phyloP scores from a whole-genome alignment of 495 filamentous ascomycete species.

The Aspergillus mulundensis region DNA sequence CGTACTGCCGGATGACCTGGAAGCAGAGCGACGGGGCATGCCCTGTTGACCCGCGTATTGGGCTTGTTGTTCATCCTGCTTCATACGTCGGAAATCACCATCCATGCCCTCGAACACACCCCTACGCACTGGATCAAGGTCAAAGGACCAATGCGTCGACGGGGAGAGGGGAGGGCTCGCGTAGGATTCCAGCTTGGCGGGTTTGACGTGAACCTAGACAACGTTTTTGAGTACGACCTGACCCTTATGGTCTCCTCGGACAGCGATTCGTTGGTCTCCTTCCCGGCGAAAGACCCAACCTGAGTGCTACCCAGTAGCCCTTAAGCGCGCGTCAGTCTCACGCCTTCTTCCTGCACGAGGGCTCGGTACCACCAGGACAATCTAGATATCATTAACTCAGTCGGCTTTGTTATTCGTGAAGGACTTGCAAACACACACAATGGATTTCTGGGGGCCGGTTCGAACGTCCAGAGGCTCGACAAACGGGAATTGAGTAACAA shows the following conservation, averaged over 20 bases:
- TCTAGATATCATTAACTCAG: constrained; percentile 16
- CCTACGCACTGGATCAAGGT: constrained; percentile 40
- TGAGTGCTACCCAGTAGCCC: constrained; percentile 9
- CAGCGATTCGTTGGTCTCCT: constrained; percentile 3
- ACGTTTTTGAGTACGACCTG: not conserved
- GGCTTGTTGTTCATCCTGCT: constrained; percentile 62
- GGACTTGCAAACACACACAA: not conserved
- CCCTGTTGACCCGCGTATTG: constrained; percentile 25
- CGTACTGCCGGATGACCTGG: constrained; percentile 21
- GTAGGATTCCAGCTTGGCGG: constrained; percentile 58
- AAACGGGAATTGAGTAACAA: not conserved
- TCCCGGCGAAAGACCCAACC: constrained; percentile 1
- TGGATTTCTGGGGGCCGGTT: not conserved
- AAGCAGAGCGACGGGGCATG: constrained; percentile 21
- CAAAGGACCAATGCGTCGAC: constrained; percentile 50
- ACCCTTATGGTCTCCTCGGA: not conserved
- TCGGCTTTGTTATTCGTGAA: not conserved
- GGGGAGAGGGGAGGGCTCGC: constrained; percentile 55
- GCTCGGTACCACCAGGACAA: constrained; percentile 12
- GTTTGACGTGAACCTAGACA: not conserved
- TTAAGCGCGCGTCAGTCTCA: constrained; percentile 20
- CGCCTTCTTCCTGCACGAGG: constrained; percentile 13
- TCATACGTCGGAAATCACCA: constrained; percentile 59
- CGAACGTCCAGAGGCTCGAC: not conserved
- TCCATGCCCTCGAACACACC: constrained; percentile 61